Conservation (phyloP, 2,329 filamentous ascomycete species). For the Beauveria rudraprayagi region DNA sequence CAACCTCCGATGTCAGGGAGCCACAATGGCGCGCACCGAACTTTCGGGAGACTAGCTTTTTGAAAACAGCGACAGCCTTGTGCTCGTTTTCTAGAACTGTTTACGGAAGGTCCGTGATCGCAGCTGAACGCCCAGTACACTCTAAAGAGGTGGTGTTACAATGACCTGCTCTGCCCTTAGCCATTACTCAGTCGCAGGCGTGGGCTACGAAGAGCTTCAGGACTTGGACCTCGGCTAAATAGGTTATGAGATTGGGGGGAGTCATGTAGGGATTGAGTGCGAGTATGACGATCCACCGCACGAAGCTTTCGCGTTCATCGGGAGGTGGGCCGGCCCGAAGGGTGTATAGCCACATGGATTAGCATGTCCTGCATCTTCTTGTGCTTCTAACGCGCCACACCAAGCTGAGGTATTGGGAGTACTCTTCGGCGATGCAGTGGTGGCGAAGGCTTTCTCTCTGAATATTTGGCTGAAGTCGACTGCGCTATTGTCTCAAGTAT, state of each 20-base stretch:
- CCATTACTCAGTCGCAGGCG: background rate
- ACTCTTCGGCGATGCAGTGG: background rate
- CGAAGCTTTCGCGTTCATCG: background rate
- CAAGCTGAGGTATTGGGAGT: background rate
- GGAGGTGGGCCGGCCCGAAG: slow-evolving; percentile 1
- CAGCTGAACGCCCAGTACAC: background rate
- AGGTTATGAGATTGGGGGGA: background rate
- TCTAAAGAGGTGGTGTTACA: background rate
- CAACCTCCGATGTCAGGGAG: background rate
- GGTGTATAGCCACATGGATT: background rate
- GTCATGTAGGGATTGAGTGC: background rate
- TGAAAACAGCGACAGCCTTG: background rate
- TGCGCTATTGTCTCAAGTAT: background rate
- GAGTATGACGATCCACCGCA: background rate
- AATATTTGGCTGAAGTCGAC: background rate
- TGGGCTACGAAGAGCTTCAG: background rate
- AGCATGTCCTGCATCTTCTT: slow-evolving; percentile 1
- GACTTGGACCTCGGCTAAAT: background rate
- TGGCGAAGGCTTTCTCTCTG: background rate
- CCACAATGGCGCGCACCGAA: background rate
- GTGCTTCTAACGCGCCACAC: background rate
- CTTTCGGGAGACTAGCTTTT: background rate
- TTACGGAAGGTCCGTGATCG: background rate
- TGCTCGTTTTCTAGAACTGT: background rate
- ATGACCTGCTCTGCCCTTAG: background rate